Evolutionary conservation across 176 grass and related monocot species (phyloP).

Genomic region (Thinopyrum elongatum): DNA sequence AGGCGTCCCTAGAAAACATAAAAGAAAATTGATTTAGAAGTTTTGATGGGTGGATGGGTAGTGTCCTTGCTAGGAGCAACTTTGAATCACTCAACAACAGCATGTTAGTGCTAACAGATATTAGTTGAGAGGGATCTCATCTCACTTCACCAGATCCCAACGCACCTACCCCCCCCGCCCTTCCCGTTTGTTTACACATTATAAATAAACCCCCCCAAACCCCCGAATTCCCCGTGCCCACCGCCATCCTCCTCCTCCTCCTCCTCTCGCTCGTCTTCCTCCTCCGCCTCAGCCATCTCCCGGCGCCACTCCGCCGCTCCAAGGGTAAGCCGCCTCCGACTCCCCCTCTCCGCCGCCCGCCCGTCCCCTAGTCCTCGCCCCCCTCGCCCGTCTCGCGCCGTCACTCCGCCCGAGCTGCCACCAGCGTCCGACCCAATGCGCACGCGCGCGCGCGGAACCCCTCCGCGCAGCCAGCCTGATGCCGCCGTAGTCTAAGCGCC

Average conservation of each 20-base stretch:
- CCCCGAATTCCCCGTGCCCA: slow-evolving; percentile 24
- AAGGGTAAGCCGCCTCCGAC: slow-evolving; percentile 25
- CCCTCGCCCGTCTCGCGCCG: neutral
- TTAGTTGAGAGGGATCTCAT: too few relatives aligned
- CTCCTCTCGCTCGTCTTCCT: neutral
- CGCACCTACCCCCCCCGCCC: neutral
- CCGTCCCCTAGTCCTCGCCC: neutral
- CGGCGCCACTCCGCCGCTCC: slow-evolving; percentile 30
- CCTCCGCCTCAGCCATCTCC: slow-evolving; percentile 6
- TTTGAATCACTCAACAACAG: too few relatives aligned
- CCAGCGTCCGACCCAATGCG: neutral
- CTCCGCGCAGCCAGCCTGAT: neutral
- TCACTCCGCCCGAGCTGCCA: neutral
- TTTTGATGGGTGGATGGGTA: too few relatives aligned
- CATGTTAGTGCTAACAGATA: too few relatives aligned
- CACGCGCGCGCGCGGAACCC: neutral
- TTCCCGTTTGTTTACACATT: too few relatives aligned
- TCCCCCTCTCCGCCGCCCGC: neutral
- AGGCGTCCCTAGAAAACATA: too few relatives aligned
- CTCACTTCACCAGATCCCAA: neutral
- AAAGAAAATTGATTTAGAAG: too few relatives aligned
- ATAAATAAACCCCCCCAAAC: slow-evolving; percentile 32
- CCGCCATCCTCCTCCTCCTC: neutral
- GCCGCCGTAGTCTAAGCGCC: neutral
- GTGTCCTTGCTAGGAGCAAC: too few relatives aligned